A percentile compares a stretch with the other conserved stretches of the same genome.
These are phyloP conservation scores for Monosporozyma servazzii DNA, from an alignment of 805 yeast genomes.

Conservation along the genomic window DNA sequence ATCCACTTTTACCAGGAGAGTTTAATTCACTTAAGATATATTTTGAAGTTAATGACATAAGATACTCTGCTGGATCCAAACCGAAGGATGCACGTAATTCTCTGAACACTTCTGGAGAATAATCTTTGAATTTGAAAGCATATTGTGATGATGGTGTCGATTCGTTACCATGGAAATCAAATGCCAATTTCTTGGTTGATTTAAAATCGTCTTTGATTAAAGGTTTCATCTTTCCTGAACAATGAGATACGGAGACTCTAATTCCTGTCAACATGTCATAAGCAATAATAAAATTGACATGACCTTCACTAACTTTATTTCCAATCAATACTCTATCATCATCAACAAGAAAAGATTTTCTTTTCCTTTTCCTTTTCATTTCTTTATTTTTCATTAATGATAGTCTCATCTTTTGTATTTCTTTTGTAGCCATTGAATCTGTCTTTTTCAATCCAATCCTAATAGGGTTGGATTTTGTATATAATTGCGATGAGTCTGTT, in stretches of 20 bases:
- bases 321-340: constrained; percentile 57
- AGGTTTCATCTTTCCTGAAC: constrained; percentile 76
- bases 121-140: constrained; percentile 94
- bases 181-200: constrained; percentile 69
- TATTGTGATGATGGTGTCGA: constrained; percentile 88
- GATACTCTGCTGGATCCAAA: constrained; percentile 91
- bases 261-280: constrained; percentile 97
- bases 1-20: constrained; percentile 95
- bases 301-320: constrained; percentile 83
- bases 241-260: constrained; percentile 85
- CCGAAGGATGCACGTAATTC: constrained; percentile 74
- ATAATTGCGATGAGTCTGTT: constrained; percentile 3
- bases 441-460: constrained; percentile 22
- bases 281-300: constrained; percentile 85
- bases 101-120: constrained; percentile 88
- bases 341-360: constrained; percentile 36
- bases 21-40: constrained; percentile 86
- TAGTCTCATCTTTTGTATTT: constrained; percentile 43
- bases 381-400: constrained; percentile 38
- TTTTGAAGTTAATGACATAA: constrained; percentile 85
- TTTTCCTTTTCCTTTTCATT: constrained; percentile 32
- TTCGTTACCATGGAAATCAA: constrained; percentile 80
- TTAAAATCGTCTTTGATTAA: constrained; percentile 60
- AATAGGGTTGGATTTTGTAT: constrained; percentile 5
- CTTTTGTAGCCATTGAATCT: constrained; percentile 33